Percentiles rank a stretch among this genome's conserved stretches.
Conservation (phyloP, 306 rosid genomes). For the Crotalaria pallida region DNA sequence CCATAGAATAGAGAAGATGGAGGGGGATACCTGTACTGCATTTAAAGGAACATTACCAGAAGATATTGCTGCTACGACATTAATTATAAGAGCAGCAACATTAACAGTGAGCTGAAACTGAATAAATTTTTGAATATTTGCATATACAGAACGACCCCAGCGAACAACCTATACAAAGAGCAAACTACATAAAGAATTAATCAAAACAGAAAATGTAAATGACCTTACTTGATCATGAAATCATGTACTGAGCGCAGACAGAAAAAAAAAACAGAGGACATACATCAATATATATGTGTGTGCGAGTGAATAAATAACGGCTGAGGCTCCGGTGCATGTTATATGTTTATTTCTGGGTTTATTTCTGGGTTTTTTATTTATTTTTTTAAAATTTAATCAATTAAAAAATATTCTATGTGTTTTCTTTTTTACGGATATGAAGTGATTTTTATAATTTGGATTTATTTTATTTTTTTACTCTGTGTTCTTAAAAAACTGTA, state of each 20-base stretch:
- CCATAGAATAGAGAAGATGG: slow-evolving; percentile 8
- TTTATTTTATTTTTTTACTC: too few species aligned
- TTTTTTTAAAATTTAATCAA: too few species aligned
- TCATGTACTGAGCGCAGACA: neutral
- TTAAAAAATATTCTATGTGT: too few species aligned
- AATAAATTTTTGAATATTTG: slow-evolving; percentile 90
- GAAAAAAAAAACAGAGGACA: neutral
- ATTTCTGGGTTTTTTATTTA: too few species aligned
- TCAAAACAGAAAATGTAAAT: neutral
- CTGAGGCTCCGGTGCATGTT: too few species aligned
- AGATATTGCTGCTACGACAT: slow-evolving; percentile 84
- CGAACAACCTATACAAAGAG: slow-evolving; percentile 67
- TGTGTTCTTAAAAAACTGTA: too few species aligned
- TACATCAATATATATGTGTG: neutral
- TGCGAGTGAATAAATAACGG: neutral
- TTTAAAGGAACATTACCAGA: slow-evolving; percentile 78
- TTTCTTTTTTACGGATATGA: too few species aligned
- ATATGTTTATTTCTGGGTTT: too few species aligned
- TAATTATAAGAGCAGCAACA: slow-evolving; percentile 85
- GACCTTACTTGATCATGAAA: neutral
- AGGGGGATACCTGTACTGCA: slow-evolving; percentile 66
- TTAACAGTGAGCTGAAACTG: slow-evolving; percentile 94
- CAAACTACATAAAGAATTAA: neutral
- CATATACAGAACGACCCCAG: slow-evolving; percentile 98
- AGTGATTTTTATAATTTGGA: too few species aligned